Evolutionary conservation across 2,329 filamentous ascomycete species (phyloP), one percentile per base, ranked within the genome.

Genomic region (Stenocarpella maydis): DNA sequence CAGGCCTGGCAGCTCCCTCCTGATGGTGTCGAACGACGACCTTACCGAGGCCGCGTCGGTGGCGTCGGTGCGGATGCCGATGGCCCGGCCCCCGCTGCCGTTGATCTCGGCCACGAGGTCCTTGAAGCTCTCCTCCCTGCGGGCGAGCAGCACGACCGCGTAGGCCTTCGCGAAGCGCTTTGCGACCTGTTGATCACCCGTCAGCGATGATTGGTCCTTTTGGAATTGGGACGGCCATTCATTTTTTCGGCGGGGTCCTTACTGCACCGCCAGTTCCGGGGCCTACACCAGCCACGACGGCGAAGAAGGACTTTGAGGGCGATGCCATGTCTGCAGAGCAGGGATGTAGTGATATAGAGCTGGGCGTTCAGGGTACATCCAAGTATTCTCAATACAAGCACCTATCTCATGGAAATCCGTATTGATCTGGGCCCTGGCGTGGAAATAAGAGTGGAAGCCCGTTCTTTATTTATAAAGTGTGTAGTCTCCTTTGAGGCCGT

Each of bases 121-220:
- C 68, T 88, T 83, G 80, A 90, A 93, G 78, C 85, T 92, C 50
- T 88, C 85, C 0, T 89, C 84, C 19, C 83, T 88, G 61, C 92
- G 90, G 15, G 92, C 89, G n/a, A 95, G 86, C 1, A 95, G 83
- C 1, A 92, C 90, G 1, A 95, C 90, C 0, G 91, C 88, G 76
- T 95, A 96, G 10, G 85, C 76, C 71, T 88, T 80, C 47, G 88
- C 85, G 76, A 92, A 91, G 69, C 84, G 85, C 66, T 86, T 80
- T 24, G 89, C 89, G 8, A 72, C 85, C 84, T 83, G 43, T 37
- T 49, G 1, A 9, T 9, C 53, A 15, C 5, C 3, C 19, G 19
- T 58, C 8, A 60, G 26, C 58, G 37, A 53, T 58, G 45, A 52
- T 55, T 21, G n/a, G 47, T 37, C 9, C 34, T 37, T 34, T 54